Conservation (phyloP, 2,329 filamentous ascomycete genomes). For the Trichoderma gracile region DNA sequence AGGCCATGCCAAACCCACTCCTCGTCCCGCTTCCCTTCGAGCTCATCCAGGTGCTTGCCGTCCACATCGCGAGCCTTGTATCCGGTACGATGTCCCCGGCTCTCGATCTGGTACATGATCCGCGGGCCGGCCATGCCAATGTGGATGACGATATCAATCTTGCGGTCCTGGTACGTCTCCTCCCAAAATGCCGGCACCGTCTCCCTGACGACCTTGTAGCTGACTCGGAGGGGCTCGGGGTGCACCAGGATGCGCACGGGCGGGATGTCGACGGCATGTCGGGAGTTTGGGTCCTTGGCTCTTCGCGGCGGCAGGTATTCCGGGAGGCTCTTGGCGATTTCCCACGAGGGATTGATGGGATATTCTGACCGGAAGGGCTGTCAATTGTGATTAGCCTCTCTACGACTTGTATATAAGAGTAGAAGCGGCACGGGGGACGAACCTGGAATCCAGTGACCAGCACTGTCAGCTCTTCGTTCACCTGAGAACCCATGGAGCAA, state of each 20-base stretch:
- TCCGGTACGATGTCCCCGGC: conserved; percentile 67
- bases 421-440: background rate
- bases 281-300: conserved; percentile 42
- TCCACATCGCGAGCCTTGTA: conserved; percentile 74
- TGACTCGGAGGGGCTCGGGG: conserved; percentile 67
- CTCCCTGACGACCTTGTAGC: conserved; percentile 65
- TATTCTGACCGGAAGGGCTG: conserved; percentile 76
- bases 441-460: conserved; percentile 64
- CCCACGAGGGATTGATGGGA: conserved; percentile 76
- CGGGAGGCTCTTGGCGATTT: conserved; percentile 72
- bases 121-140: conserved; percentile 74
- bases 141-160: conserved; percentile 68
- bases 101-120: conserved; percentile 69
- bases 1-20: conserved; percentile 57
- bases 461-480: conserved; percentile 55
- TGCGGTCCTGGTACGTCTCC: conserved; percentile 35
- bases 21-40: conserved; percentile 49
- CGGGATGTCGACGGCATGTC: conserved; percentile 37
- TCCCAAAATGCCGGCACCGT: conserved; percentile 66
- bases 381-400: background rate
- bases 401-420: background rate
- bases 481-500: conserved; percentile 41
- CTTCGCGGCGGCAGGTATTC: conserved; percentile 57
- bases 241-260: conserved; percentile 65
- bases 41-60: conserved; percentile 55